A percentile compares a stretch with the other conserved stretches of the same genome.
Evolutionary conservation across 352 stramenopile species (phyloP).

Genomic region (Globisporangium sylvaticum): DNA sequence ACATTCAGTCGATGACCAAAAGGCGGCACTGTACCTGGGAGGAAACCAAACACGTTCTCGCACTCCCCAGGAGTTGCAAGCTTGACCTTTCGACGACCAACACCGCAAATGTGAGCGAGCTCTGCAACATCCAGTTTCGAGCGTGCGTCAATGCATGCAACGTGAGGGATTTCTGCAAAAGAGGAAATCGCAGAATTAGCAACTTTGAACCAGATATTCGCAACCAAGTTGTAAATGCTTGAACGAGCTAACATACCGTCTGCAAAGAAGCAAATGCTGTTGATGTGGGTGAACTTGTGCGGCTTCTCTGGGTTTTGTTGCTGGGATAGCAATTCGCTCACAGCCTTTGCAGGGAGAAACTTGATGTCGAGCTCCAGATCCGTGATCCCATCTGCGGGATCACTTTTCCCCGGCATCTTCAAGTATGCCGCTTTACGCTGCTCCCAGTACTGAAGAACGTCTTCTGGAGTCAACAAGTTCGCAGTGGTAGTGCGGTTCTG

Average conservation of each 20-base stretch:
- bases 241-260: constrained; percentile 34
- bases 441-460: constrained; percentile 36
- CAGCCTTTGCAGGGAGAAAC: constrained; percentile 32
- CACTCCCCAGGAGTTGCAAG: constrained; percentile 61
- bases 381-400: background rate
- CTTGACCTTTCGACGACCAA: constrained; percentile 63
- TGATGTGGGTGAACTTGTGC: constrained; percentile 43
- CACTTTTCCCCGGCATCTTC: constrained; percentile 1
- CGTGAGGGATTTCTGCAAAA: constrained; percentile 39
- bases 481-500: background rate
- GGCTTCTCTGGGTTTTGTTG: constrained; percentile 14
- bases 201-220: background rate
- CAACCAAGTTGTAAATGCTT: too few species aligned
- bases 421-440: constrained; percentile 19
- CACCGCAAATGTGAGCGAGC: constrained; percentile 40
- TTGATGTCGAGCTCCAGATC: constrained; percentile 23
- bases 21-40: constrained; percentile 55
- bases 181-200: background rate
- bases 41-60: constrained; percentile 54
- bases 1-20: constrained; percentile 36
- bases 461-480: constrained; percentile 24
- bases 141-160: constrained; percentile 56
- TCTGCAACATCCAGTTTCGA: constrained; percentile 59
- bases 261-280: constrained; percentile 75
- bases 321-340: constrained; percentile 29